Conservation (phyloP, 2,329 filamentous ascomycete genomes). For the Metarhizium guizhouense region DNA sequence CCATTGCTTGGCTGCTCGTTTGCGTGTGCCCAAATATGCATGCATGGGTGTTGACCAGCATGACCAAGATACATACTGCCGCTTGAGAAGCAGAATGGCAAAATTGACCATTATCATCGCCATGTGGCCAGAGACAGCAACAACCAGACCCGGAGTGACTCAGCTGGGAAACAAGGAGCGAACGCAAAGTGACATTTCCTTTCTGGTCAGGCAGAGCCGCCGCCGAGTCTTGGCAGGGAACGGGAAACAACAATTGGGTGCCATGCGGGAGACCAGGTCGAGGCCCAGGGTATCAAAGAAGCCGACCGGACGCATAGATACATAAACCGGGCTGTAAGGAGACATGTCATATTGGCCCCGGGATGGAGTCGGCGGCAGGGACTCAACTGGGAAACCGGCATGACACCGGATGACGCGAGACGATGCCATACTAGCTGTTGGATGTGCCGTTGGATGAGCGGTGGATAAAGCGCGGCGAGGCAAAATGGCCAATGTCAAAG, state of each 20-base stretch:
- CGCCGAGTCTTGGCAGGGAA: not conserved
- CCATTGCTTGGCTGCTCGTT: no score
- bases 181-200: not conserved
- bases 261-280: not conserved
- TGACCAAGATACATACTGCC: no score
- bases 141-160: not conserved
- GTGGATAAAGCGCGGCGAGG: no score
- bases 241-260: not conserved
- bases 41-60: no score
- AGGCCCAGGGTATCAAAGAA: not conserved
- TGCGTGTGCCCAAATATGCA: no score
- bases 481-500: no score
- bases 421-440: not conserved
- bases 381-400: slow-evolving; percentile 1
- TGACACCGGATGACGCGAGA: not conserved
- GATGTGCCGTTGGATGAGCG: not conserved
- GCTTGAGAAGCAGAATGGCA: no score
- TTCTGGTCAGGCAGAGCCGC: not conserved
- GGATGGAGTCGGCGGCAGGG: not conserved
- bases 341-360: not conserved
- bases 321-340: not conserved
- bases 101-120: not conserved
- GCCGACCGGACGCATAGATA: not conserved
- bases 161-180: not conserved
- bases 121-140: no score